Evolutionary conservation across 129 eudicot genomes (phyloP).

Genomic region (Pseudognaphalium luteoalbum): DNA sequence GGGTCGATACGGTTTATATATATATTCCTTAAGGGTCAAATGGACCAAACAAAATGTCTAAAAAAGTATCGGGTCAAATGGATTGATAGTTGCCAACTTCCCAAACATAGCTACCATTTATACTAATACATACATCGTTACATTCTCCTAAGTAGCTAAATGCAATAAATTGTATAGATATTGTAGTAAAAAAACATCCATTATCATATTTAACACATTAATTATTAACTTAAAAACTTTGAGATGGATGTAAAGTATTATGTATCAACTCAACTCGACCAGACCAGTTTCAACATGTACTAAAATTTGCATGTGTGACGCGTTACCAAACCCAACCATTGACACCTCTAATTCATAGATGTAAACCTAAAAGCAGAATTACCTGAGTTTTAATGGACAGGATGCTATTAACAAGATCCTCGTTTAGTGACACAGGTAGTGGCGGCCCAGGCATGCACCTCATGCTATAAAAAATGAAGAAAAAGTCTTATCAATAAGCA

Average conservation of each 20-base stretch:
- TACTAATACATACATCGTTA: not conserved
- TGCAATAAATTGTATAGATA: not conserved
- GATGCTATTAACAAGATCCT: constrained; percentile 65
- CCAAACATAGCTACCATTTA: not conserved
- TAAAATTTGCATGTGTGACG: not conserved
- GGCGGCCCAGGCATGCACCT: constrained; percentile 76
- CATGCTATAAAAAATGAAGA: constrained; percentile 58
- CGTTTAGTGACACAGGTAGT: constrained; percentile 60
- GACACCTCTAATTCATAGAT: not conserved
- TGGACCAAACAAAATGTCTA: not conserved
- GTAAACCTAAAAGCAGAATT: not conserved
- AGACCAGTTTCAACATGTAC: not conserved
- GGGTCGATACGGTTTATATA: not conserved
- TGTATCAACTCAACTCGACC: not conserved
- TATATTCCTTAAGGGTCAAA: not conserved
- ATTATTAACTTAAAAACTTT: not conserved
- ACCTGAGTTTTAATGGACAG: constrained; percentile 54
- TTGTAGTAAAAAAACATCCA: not conserved
- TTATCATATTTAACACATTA: not conserved
- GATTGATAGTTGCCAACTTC: not conserved
- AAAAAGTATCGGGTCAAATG: not conserved
- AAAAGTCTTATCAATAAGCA: not conserved
- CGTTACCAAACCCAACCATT: not conserved
- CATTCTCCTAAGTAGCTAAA: not conserved
- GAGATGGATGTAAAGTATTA: not conserved